Base-by-base conservation (phyloP, 73 alveolate species). In the Paramecium sonneborni region DNA sequence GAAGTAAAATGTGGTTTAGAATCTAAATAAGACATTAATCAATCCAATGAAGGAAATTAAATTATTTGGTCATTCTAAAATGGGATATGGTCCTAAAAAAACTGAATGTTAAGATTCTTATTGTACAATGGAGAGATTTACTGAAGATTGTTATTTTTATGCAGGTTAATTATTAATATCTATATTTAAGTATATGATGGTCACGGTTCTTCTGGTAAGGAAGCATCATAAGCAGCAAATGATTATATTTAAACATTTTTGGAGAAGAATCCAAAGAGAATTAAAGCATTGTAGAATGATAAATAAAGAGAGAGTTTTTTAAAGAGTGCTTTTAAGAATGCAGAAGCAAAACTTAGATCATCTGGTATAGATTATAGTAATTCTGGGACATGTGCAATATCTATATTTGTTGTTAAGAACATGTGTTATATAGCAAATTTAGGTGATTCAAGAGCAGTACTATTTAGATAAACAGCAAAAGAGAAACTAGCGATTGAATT, bases 391-490 rank as follows among this genome's bases (percentile, higher is more conserved):
- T 96, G 99, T 62, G 97, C 97, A 37, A 84, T 95, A 28, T 76
- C 94, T 32, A 93, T 95, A 58, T 92, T 96, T 90, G 91, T 96
- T 21, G 86, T 93, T 28, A 97, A 96, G 44, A 95, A 93, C 56
- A 95, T 93, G 74, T 95, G 97, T 46, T 97, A 96, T 85, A 93
- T 97, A 15, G 98, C 98, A 23, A 98, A 98, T 94, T 97, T 98
- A 0, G 99, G 99, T 48, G 99, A 98, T 93, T 95, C 98, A 43
- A 92, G 99, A 52, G 97, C 99, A 34, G 92, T 98, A 57, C 85
- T 96, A 68, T 93, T 97, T 62, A 74, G 93, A 43, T 14, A 70
- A 23, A 88, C 94, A 21, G 76, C 70, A 10, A 88, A 88, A 69
- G 94, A 88, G 58, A 88, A 88, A 72, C 34, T 70, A 72, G 97